Base-by-base conservation (phyloP, 257 asterid species). In the Solanum etuberosum region DNA sequence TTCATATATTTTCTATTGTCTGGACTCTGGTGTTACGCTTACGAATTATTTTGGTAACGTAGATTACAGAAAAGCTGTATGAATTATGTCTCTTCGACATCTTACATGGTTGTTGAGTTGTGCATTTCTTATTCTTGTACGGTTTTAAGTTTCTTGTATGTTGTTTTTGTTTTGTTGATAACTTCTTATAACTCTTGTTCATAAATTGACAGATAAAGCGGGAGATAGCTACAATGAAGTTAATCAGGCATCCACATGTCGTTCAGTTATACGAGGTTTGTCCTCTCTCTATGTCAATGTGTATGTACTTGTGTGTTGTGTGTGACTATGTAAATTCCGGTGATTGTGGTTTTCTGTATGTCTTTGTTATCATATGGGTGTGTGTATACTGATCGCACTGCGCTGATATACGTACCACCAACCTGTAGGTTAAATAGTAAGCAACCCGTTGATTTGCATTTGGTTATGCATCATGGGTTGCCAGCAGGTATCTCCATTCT, bases 151-250 rank as follows among this genome's bases (percentile, higher is more conserved):
- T 78, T 74, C 77, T 84, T 71, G 87, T 12, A 37, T 91, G 85
- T 9, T 88, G 83, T 25, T n/a, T 38, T 46, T 70, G 27, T 54
- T 27, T 74, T 88, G 32, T 68, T 71, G 71, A 63, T 71, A 8
- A 46, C 67, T 16, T 27, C 61, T 80, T 46, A 29, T 42, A 29
- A 16, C 18, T 15, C 40, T 80, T 27, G 42, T 80, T 80, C 29
- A 80, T 88, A 88, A 57, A 86, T 85, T 87, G 89, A 83, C 98
- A 96, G 99, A 94, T 96, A 88, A 94, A 90, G 91, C 92, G 98
- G 85, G 99, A 96, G 92, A 93, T 96, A 83, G 98, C 98, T 9
- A 96, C 99, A 4, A 94, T 96, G 98, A 96, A 96, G 88, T 85
- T 96, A 88, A 93, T 96, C 37, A 95, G 93, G 63, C 99, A 96